These are phyloP conservation scores for Hirschfeldia incana DNA, from an alignment of 345 rosid species.

Conservation along the genomic window DNA sequence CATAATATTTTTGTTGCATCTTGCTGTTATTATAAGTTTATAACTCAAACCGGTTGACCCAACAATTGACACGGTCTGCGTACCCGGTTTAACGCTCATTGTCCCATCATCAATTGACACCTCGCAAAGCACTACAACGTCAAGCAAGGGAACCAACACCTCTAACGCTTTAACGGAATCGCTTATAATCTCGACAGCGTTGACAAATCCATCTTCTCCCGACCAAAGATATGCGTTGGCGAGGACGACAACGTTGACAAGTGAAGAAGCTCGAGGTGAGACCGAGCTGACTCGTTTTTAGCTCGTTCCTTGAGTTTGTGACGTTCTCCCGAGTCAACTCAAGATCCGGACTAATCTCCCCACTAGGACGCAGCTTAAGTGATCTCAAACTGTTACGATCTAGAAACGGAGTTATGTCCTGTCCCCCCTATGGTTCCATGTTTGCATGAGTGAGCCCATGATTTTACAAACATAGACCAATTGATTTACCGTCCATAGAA, in stretches of 20 bases:
- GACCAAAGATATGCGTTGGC: constrained; percentile 7
- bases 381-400: constrained; percentile 32
- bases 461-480: constrained; percentile 15
- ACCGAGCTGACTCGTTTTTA: neutral
- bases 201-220: constrained; percentile 22
- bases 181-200: constrained; percentile 7
- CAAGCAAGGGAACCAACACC: neutral
- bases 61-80: neutral
- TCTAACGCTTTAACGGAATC: constrained; percentile 1
- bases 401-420: constrained; percentile 17
- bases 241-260: constrained; percentile 41
- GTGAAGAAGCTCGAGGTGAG: neutral
- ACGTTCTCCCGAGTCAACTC: constrained; percentile 28
- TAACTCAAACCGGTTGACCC: constrained; percentile 25
- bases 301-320: constrained; percentile 23
- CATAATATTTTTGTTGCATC: too few species aligned
- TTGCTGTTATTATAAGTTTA: neutral
- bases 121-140: neutral
- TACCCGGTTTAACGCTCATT: neutral
- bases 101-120: neutral
- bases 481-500: constrained; percentile 25
- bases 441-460: constrained; percentile 37
- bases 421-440: neutral
- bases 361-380: neutral
- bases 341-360: neutral